Percentiles rank a stretch among this genome's conserved stretches.
Conservation (phyloP, 495 filamentous ascomycete genomes). For the Penicillium robsamsonii region DNA sequence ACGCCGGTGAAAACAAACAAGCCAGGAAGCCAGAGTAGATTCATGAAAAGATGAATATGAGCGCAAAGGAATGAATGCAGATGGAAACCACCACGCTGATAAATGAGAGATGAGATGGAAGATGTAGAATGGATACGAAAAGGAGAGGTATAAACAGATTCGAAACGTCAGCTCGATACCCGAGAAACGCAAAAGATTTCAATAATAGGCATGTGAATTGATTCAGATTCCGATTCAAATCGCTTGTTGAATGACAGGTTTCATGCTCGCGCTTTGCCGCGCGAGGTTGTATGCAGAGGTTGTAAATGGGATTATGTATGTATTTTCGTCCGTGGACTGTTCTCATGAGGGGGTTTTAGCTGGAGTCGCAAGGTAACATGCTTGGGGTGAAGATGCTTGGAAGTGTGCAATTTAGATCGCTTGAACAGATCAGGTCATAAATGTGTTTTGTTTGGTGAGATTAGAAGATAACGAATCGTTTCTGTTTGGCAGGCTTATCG, state of each 20-base stretch:
- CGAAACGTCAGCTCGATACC: neutral
- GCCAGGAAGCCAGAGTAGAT: neutral
- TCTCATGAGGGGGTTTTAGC: neutral
- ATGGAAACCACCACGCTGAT: neutral
- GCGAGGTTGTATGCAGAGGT: neutral
- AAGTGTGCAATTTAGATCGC: neutral
- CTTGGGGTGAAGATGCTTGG: neutral
- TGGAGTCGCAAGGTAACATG: neutral
- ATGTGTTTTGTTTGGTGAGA: neutral
- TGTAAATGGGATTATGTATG: neutral
- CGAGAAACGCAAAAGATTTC: neutral
- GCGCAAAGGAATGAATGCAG: neutral
- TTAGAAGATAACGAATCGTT: slow-evolving; percentile 38
- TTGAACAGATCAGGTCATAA: neutral
- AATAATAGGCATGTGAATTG: neutral
- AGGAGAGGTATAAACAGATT: neutral
- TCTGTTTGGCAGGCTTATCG: slow-evolving; percentile 28
- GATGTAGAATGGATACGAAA: neutral
- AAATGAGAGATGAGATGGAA: neutral
- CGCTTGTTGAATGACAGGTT: slow-evolving; percentile 1
- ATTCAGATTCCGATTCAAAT: neutral
- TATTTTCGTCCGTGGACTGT: neutral
- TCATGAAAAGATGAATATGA: neutral
- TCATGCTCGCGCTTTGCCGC: neutral
- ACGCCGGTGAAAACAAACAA: neutral